A percentile compares a stretch with the other conserved stretches of the same genome.
These are phyloP conservation scores for Fusarium penzigii DNA, from an alignment of 2,329 filamentous ascomycete species.

Conservation along the genomic window DNA sequence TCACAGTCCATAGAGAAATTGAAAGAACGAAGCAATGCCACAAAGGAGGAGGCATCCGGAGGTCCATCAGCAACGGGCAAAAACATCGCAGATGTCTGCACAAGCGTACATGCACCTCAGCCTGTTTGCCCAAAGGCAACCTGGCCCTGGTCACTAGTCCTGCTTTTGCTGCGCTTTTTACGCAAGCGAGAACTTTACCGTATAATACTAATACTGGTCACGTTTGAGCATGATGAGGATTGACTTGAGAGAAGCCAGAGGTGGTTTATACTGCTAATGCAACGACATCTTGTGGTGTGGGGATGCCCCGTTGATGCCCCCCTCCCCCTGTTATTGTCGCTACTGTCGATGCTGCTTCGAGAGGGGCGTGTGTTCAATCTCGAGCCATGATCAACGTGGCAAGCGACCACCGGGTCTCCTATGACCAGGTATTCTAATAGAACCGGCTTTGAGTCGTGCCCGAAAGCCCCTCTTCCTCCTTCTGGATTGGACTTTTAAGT, in stretches of 20 bases:
- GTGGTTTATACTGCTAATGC: slow-evolving; percentile 13
- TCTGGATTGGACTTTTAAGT: slow-evolving; percentile 1
- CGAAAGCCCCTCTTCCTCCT: slow-evolving; percentile 1
- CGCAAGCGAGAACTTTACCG: background rate
- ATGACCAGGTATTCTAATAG: slow-evolving; percentile 3
- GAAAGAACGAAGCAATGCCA: background rate
- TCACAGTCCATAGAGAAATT: background rate
- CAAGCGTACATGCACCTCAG: background rate
- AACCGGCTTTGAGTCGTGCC: background rate
- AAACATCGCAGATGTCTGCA: background rate
- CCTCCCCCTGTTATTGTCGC: slow-evolving; percentile 17
- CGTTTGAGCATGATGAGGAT: background rate
- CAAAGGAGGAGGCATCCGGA: background rate
- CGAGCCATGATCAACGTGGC: slow-evolving; percentile 37
- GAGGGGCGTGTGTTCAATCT: slow-evolving; percentile 23
- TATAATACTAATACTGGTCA: background rate
- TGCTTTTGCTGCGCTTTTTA: background rate
- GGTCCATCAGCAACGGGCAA: background rate
- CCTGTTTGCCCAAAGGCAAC: background rate
- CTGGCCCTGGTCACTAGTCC: background rate
- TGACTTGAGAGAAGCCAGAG: background rate
- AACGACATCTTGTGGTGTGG: slow-evolving; percentile 27
- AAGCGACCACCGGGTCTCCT: slow-evolving; percentile 25
- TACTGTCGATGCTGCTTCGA: slow-evolving; percentile 18
- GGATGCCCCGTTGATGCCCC: slow-evolving; percentile 16